These are phyloP conservation scores for Nannizziopsis barbatae DNA, from an alignment of 2,329 filamentous ascomycete genomes.

Conservation along the genomic window DNA sequence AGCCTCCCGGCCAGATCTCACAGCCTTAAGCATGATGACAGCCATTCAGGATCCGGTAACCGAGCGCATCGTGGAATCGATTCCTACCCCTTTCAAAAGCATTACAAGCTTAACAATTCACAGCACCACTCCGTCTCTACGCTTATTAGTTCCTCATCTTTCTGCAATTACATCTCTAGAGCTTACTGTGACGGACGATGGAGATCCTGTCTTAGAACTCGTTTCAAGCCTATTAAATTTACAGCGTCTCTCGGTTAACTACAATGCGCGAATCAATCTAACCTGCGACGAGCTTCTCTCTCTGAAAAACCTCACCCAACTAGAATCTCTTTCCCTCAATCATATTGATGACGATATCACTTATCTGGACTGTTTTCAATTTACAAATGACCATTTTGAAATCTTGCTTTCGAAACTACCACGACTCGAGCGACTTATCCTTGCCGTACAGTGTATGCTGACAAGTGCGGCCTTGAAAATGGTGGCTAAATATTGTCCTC, in stretches of 20 bases:
- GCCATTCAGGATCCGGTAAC: background rate
- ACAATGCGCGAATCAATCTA: background rate
- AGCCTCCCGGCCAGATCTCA: background rate
- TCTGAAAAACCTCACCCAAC: background rate
- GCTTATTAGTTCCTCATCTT: background rate
- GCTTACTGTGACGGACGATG: background rate
- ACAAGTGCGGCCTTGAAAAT: background rate
- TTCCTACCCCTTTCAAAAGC: background rate
- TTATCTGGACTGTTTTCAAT: background rate
- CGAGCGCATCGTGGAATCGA: background rate
- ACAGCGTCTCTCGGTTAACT: background rate
- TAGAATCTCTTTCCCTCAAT: background rate
- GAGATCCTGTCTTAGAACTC: background rate
- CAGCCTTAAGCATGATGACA: background rate
- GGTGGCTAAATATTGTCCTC: background rate
- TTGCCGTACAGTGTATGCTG: slow-evolving; percentile 1
- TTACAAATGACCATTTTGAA: slow-evolving; percentile 1
- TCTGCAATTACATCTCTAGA: background rate
- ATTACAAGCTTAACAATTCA: background rate
- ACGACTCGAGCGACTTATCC: background rate
- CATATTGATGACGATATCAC: background rate
- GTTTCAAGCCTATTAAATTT: background rate
- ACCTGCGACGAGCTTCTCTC: background rate
- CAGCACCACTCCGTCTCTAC: background rate
- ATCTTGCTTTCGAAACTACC: background rate